phyloP scores from a whole-genome alignment of 2,329 filamentous ascomycete species.

The Pseudopyricularia javanii region DNA sequence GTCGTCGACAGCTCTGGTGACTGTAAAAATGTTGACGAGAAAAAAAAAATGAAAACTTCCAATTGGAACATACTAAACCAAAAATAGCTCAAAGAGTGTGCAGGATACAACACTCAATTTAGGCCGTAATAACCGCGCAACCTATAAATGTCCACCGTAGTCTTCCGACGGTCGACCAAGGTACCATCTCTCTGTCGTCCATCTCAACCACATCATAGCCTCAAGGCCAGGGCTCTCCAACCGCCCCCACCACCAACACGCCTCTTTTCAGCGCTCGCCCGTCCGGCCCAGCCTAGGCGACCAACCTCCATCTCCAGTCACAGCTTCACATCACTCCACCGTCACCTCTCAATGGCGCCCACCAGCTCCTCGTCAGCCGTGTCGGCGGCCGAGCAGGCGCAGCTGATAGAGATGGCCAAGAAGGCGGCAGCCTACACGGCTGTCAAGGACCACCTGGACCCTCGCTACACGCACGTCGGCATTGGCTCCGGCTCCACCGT shows the following conservation, averaged over 20 bases:
- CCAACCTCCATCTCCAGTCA: neutral
- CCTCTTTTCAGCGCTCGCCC: neutral
- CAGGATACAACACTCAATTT: neutral
- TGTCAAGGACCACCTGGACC: slow-evolving; percentile 58
- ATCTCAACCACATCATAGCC: neutral
- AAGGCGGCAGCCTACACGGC: slow-evolving; percentile 62
- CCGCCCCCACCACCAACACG: neutral
- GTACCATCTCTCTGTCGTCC: neutral
- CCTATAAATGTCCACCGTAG: neutral
- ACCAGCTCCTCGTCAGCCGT: neutral
- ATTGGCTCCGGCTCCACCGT: slow-evolving; percentile 77
- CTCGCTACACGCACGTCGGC: slow-evolving; percentile 52
- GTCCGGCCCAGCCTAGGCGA: neutral
- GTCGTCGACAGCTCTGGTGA: no score
- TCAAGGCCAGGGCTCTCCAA: neutral
- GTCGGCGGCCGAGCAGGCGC: slow-evolving; percentile 10
- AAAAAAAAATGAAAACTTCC: no score
- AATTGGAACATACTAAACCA: no score
- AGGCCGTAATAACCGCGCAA: neutral
- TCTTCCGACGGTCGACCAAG: neutral
- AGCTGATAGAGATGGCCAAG: slow-evolving; percentile 59
- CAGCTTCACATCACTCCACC: neutral
- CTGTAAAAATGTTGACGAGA: no score
- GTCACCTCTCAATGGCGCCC: neutral
- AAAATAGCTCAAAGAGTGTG: neutral